These are phyloP conservation scores for Conidiobolus incongruus DNA, from an alignment of 371 early-diverging fungal genomes.

Conservation along the genomic window DNA sequence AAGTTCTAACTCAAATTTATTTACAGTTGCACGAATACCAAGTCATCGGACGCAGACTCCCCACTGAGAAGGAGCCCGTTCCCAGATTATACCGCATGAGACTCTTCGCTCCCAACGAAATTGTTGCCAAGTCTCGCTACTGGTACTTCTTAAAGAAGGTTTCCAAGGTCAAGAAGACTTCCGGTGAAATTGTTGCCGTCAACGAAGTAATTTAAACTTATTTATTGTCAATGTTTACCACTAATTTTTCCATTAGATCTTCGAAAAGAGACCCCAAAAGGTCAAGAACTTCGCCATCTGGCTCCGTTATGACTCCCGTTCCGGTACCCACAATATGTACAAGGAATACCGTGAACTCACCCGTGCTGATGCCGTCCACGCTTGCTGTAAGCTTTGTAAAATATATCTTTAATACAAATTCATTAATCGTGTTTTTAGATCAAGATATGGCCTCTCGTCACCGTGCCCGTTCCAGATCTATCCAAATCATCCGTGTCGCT, in stretches of 20 bases:
- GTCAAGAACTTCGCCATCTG: slow-evolving; percentile 99
- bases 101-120: slow-evolving; percentile 96
- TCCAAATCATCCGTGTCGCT: slow-evolving; percentile 96
- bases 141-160: slow-evolving; percentile 98
- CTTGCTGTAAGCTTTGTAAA: slow-evolving; percentile 53
- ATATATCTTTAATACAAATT: too few species aligned
- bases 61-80: slow-evolving; percentile 75
- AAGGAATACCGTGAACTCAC: slow-evolving; percentile 99
- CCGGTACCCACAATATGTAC: slow-evolving; percentile 99
- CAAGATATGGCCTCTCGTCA: slow-evolving; percentile 98
- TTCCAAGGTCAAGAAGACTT: slow-evolving; percentile 97
- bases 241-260: slow-evolving; percentile 37
- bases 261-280: slow-evolving; percentile 77
- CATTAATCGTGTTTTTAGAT: slow-evolving; percentile 44
- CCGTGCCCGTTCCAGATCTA: slow-evolving; percentile 91
- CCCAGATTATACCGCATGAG: slow-evolving; percentile 98
- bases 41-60: slow-evolving; percentile 86
- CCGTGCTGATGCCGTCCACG: slow-evolving; percentile 82
- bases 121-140: slow-evolving; percentile 97
- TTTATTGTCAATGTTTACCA: too few species aligned
- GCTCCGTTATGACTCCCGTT: slow-evolving; percentile 98
- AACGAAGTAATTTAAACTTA: too few species aligned
- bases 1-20: too few species aligned
- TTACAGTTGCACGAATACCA: slow-evolving; percentile 57
- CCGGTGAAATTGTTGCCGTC: slow-evolving; percentile 90